Evolutionary conservation across 495 filamentous ascomycete species (phyloP).

Genomic region (Parmelia sp.): DNA sequence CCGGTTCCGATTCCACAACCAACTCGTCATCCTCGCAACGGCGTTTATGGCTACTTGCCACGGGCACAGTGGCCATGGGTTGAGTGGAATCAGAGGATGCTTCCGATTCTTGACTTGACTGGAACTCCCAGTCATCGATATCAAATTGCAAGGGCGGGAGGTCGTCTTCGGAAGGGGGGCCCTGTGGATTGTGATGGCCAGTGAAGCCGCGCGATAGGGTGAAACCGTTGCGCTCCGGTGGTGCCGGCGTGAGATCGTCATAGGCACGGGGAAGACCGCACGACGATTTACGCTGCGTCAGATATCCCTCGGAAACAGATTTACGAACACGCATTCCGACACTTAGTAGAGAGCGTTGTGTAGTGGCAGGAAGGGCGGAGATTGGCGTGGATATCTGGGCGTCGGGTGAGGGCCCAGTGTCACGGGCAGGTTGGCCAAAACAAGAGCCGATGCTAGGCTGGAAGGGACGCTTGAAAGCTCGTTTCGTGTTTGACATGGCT

Average conservation of each 20-base stretch:
- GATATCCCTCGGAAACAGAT: slow-evolving; percentile 85
- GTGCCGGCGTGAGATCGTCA: slow-evolving; percentile 7
- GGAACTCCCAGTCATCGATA: slow-evolving; percentile 9
- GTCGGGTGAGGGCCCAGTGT: slow-evolving; percentile 17
- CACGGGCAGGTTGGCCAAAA: slow-evolving; percentile 28
- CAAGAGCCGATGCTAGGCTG: slow-evolving; percentile 40
- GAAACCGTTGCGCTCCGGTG: background rate
- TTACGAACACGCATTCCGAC: slow-evolving; percentile 94
- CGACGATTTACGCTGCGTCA: slow-evolving; percentile 51
- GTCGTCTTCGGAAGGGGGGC: slow-evolving; percentile 27
- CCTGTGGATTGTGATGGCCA: slow-evolving; percentile 39
- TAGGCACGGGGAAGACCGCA: slow-evolving; percentile 1
- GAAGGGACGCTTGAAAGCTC: slow-evolving; percentile 38
- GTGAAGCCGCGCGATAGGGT: slow-evolving; percentile 13
- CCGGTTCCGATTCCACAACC: slow-evolving; percentile 3
- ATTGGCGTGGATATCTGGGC: slow-evolving; percentile 38
- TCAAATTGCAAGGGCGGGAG: slow-evolving; percentile 40
- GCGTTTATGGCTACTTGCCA: slow-evolving; percentile 11
- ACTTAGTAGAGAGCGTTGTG: slow-evolving; percentile 72
- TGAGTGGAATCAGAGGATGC: slow-evolving; percentile 21
- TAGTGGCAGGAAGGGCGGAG: slow-evolving; percentile 50
- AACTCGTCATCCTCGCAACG: slow-evolving; percentile 17
- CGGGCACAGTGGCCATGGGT: background rate
- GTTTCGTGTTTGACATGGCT: too few species aligned
- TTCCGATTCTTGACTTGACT: slow-evolving; percentile 43